Base-by-base conservation (phyloP, 495 filamentous ascomycete genomes). In the Acidomyces sp. region DNA sequence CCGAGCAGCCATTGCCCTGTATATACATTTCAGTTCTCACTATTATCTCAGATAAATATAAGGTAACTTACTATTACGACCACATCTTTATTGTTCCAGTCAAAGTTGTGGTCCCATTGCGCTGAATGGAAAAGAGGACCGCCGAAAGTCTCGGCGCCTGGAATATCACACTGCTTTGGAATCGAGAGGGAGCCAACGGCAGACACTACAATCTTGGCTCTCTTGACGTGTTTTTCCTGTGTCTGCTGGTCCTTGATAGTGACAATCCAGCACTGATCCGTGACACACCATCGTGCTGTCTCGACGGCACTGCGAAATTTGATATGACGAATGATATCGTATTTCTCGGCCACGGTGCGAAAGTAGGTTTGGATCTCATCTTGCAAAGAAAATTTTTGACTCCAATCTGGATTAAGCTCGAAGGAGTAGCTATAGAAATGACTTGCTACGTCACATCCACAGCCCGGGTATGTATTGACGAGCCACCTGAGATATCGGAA, bases 51-150 rank as follows among this genome's bases (percentile, higher is more conserved):
- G n/a, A n/a, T n/a, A n/a, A n/a, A n/a, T n/a, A n/a, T n/a, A n/a
- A n/a, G n/a, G n/a, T n/a, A n/a, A n/a, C n/a, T n/a, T n/a, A n/a
- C n/a, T n/a, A 80, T 63, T 26, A 78, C 62, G 2, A 71, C 69
- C 11, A 80, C 68, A 9, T 66, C 66, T 50, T 78, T 78, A 34
- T 64, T 65, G n/a, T 62, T 39, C 44, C 69, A 65, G 39, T 71
- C 59, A 16, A 77, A 72, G 13, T 57, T 47, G 34, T 68, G 60
- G 24, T 74, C 64, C 76, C 75, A 80, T 33, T 60, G 57, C 1
- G 74, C 74, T 0, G 70, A 74, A 43, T 80, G 75, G 40, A 78
- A 66, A 4, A 77, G 46, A 3, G 46, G 43, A 15, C 74, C 75
- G 23, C 69, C 33, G 52, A 74, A 77, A 6, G 32, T 43, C 2